Conservation (phyloP, 2,329 filamentous ascomycete genomes). For the Diaporthe citri region DNA sequence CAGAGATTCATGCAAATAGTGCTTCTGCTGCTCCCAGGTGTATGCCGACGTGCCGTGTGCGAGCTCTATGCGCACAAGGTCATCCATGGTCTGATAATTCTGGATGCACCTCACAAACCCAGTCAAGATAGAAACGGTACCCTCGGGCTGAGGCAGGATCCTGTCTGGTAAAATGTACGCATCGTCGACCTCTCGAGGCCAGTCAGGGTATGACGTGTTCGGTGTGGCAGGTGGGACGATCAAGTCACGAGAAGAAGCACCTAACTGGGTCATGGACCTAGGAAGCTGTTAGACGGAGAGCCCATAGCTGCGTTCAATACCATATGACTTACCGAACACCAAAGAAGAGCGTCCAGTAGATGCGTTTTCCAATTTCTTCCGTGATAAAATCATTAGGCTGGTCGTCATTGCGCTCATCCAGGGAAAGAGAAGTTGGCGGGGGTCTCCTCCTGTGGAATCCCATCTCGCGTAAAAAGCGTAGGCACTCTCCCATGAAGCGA, state of each 20-base stretch:
- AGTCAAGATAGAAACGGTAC: conserved; percentile 76
- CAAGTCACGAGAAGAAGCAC: conserved; percentile 77
- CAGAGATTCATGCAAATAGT: conserved; percentile 78
- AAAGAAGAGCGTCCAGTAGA: conserved; percentile 88
- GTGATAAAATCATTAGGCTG: conserved; percentile 76
- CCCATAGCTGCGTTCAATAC: too few relatives aligned
- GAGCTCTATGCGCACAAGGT: conserved; percentile 82
- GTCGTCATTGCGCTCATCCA: conserved; percentile 54
- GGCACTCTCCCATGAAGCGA: conserved; percentile 79
- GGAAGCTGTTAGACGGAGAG: conserved; percentile 39
- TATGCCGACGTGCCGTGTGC: conserved; percentile 84
- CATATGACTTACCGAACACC: conserved; percentile 70
- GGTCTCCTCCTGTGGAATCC: conserved; percentile 70
- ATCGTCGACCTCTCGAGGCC: conserved; percentile 87
- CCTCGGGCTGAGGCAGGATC: conserved; percentile 77
- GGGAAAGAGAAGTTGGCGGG: conserved; percentile 53
- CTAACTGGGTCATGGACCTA: conserved; percentile 83
- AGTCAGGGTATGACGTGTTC: conserved; percentile 80
- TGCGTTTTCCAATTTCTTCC: conserved; percentile 79
- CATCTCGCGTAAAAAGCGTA: conserved; percentile 77
- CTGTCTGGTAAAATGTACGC: conserved; percentile 80
- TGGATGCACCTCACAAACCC: conserved; percentile 86
- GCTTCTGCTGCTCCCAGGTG: conserved; percentile 82
- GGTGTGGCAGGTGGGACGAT: conserved; percentile 82
- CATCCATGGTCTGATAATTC: conserved; percentile 84